Percentiles rank a stretch among this genome's conserved stretches.
phyloP scores from a whole-genome alignment of 2,329 filamentous ascomycete species.

The Hymenoscyphus fraxineus region DNA sequence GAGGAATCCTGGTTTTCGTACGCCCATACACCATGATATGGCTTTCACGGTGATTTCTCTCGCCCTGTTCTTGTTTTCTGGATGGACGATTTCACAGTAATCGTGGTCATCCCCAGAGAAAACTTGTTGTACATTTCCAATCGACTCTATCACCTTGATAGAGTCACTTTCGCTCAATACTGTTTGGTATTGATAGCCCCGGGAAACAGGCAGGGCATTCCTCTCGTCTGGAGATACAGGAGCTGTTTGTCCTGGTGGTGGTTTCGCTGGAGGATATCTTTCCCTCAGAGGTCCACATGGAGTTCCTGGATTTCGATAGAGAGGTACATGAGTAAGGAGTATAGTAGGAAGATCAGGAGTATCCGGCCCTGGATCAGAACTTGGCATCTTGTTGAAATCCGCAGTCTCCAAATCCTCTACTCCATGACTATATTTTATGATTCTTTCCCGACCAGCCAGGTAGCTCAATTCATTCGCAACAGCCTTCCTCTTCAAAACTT shows the following conservation, averaged over 20 bases:
- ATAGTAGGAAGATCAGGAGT: conserved; percentile 73
- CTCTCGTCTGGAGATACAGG: conserved; percentile 60
- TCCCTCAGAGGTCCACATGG: conserved; percentile 86
- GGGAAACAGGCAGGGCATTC: conserved; percentile 73
- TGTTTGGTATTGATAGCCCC: conserved; percentile 95
- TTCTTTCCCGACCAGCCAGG: conserved; percentile 55
- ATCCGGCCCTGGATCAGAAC: conserved; percentile 42
- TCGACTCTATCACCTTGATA: conserved; percentile 66
- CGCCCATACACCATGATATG: conserved; percentile 94
- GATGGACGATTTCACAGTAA: conserved; percentile 87
- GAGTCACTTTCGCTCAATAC: conserved; percentile 78
- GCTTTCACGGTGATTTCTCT: conserved; percentile 92
- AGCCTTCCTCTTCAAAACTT: conserved; percentile 61
- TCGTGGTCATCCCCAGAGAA: conserved; percentile 98
- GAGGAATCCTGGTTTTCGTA: conserved; percentile 80
- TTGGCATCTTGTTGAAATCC: conserved; percentile 38
- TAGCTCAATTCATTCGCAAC: conserved; percentile 65
- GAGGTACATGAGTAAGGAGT: conserved; percentile 83
- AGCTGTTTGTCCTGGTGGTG: conserved; percentile 52
- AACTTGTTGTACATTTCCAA: conserved; percentile 78
- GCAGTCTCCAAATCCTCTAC: conserved; percentile 49
- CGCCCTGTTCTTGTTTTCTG: conserved; percentile 52
- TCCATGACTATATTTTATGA: conserved; percentile 53
- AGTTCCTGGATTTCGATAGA: conserved; percentile 77
- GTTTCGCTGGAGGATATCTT: conserved; percentile 69